Evolutionary conservation across 106 monocot species (phyloP).

Genomic region (Dactylorhiza incarnata): DNA sequence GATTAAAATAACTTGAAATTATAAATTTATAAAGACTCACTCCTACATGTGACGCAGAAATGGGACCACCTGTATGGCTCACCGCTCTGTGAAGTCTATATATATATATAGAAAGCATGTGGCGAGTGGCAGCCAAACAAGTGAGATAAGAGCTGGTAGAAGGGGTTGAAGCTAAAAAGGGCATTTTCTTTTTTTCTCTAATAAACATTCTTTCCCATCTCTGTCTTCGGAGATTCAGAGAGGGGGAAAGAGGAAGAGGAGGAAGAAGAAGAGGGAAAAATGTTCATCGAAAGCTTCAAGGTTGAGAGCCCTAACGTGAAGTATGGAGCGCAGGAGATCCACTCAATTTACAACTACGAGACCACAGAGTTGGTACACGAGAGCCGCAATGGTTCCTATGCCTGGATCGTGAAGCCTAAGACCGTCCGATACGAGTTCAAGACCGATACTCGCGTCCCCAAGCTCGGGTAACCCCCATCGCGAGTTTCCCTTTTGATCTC

Average conservation of each 20-base stretch:
- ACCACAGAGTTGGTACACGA: constrained; percentile 92
- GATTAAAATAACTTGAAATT: too few species aligned
- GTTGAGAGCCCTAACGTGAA: constrained; percentile 92
- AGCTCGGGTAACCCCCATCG: constrained; percentile 54
- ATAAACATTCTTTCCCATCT: neutral
- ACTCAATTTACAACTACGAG: constrained; percentile 76
- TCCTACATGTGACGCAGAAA: too few species aligned
- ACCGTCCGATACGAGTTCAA: constrained; percentile 74
- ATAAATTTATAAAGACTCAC: too few species aligned
- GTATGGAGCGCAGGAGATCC: constrained; percentile 63
- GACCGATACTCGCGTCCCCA: constrained; percentile 71
- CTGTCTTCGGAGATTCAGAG: neutral
- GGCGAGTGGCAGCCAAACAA: neutral
- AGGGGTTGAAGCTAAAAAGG: neutral
- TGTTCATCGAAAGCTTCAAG: constrained; percentile 89
- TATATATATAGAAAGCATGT: neutral
- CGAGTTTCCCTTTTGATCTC: neutral
- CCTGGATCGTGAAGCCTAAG: constrained; percentile 87
- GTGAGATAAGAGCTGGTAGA: neutral
- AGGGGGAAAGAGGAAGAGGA: neutral
- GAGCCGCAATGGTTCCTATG: constrained; percentile 56
- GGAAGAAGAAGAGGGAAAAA: constrained; percentile 9
- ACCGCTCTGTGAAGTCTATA: neutral
- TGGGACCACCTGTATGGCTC: neutral
- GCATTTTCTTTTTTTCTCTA: neutral